Base-by-base conservation (phyloP, 108 stramenopile species). In the Seminavis robusta region DNA sequence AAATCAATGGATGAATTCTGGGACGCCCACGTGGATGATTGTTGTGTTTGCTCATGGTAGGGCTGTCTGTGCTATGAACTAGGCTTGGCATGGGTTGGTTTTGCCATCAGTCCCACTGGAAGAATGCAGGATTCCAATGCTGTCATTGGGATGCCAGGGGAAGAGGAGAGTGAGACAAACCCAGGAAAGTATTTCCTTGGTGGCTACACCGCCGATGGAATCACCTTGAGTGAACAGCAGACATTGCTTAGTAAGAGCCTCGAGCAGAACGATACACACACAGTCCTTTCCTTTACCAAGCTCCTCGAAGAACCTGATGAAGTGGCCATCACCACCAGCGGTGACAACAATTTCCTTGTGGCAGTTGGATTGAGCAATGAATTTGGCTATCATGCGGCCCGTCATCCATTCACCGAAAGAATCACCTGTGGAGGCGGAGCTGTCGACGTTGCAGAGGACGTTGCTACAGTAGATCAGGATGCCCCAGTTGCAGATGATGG, bases 281-380 rank as follows among this genome's bases (percentile, higher is more conserved):
- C 80, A 2, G 55, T 41, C 0, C 58, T 90, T 77, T 62, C 41
- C 30, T 90, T 84, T 55, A 82, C 83, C 29, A 84, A 84, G 67
- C 41, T 74, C 21, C 31, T 84, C 45, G 67, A 52, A 1, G 80
- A 88, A 62, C 57, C 34, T 2, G 78, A 59, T 2, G 75, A 80
- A 36, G 39, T 65, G 10, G 52, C 77, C 10, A 81, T 88, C 47
- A 27, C 17, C 3, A 20, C 42, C 21, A 43, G 33, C n/a, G 63
- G 55, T 1, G 25, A 57, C 36, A 80, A 77, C 45, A 62, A 32
- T 7, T 80, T 83, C 28, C 36, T 86, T 27, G 67, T 46, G 29
- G 77, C 85, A 5, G 45, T 47, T 28, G 85, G 85, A 28, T 50
- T 49, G 2, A 56, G 33, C 26, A 66, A 74, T 38, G 40, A 29